Evolutionary conservation across 164 flowering plant genomes (phyloP).

Genomic region (Annona cherimola): DNA sequence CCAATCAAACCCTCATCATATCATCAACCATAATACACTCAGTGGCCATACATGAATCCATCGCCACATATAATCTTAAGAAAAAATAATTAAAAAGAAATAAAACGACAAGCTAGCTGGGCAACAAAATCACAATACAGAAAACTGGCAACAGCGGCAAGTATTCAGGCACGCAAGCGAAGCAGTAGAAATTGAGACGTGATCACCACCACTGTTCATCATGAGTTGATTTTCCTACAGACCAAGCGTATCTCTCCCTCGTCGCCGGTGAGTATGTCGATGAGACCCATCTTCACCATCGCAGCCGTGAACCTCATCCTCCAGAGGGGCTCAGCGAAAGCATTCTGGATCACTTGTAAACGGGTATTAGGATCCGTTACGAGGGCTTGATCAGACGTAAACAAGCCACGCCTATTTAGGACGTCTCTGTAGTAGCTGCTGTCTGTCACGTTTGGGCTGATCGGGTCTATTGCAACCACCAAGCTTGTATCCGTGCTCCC

Average conservation of each 20-base stretch:
- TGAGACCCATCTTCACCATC: conserved; percentile 61
- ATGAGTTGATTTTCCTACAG: conserved; percentile 44
- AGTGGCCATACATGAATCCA: no score
- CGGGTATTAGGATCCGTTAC: conserved; percentile 25
- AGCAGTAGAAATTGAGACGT: no score
- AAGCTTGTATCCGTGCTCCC: conserved; percentile 20
- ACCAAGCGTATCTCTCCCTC: conserved; percentile 45
- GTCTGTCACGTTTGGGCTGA: conserved; percentile 30
- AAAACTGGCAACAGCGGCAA: no score
- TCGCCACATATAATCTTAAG: no score
- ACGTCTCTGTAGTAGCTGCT: conserved; percentile 31
- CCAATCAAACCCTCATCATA: no score
- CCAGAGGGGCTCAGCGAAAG: conserved; percentile 30
- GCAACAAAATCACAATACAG: no score
- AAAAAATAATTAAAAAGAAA: no score
- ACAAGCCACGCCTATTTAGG: conserved; percentile 29
- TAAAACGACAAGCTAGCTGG: no score
- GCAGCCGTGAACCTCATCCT: conserved; percentile 38
- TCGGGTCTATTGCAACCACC: conserved; percentile 40
- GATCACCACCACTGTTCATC: background rate
- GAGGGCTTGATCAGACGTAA: conserved; percentile 55
- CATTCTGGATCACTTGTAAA: conserved; percentile 32
- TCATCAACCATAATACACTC: no score
- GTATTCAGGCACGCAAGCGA: no score
- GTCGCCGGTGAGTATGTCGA: conserved; percentile 43